Conservation (phyloP, 495 filamentous ascomycete genomes). For the Diplogelasinospora grovesii region DNA sequence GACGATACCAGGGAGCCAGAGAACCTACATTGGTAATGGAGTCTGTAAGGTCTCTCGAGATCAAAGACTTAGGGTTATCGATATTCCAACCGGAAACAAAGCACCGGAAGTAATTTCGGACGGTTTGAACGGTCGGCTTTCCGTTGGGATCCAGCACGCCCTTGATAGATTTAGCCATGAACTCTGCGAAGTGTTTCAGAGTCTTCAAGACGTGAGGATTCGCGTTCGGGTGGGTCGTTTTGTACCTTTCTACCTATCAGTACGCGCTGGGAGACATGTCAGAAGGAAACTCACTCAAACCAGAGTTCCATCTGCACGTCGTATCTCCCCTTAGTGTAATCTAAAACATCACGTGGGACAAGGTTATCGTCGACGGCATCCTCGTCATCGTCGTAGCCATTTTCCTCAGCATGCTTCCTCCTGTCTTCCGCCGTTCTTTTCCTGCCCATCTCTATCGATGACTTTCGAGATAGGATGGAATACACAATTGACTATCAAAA, state of each 20-base stretch:
- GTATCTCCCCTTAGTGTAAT: background rate
- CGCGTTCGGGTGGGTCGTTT: background rate
- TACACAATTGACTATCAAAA: background rate
- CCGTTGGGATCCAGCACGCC: slow-evolving; percentile 10
- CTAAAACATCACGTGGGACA: background rate
- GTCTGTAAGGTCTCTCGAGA: too few relatives aligned
- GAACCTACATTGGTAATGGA: too few relatives aligned
- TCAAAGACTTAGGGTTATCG: slow-evolving; percentile 5
- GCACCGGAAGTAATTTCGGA: slow-evolving; percentile 10
- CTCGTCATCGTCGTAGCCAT: slow-evolving; percentile 1
- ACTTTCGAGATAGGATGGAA: background rate
- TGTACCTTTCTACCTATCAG: background rate
- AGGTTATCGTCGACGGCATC: background rate
- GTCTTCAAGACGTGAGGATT: background rate
- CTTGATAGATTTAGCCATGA: slow-evolving; percentile 6
- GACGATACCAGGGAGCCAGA: too few relatives aligned
- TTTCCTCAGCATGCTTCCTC: background rate
- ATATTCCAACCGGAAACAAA: slow-evolving; percentile 13
- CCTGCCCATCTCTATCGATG: too few relatives aligned
- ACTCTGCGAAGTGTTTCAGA: slow-evolving; percentile 4
- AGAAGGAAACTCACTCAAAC: slow-evolving; percentile 2
- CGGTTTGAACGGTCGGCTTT: slow-evolving; percentile 10
- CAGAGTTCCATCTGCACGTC: background rate
- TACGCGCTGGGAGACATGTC: too few relatives aligned
- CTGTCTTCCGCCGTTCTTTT: background rate